Base-by-base conservation (phyloP, 2,329 filamentous ascomycete species). In the Botryosphaeria dothidea region DNA sequence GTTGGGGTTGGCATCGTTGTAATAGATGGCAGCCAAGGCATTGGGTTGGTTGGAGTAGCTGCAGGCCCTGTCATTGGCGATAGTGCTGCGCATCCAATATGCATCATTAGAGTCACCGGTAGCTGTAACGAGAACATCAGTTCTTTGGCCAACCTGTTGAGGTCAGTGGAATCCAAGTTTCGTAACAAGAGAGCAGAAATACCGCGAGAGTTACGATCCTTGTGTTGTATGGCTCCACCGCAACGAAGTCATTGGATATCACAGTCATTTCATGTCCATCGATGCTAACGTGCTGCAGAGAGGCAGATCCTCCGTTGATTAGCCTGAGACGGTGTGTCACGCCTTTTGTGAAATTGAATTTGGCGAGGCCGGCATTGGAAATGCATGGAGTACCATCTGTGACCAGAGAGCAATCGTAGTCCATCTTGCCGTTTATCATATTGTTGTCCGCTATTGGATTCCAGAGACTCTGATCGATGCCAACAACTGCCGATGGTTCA, bases 21-120 rank as follows among this genome's bases (percentile, higher is more conserved):
- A 92, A 77, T 89, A 90, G 58, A 92, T 81, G 11, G 83, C 86
- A 0, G 88, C 90, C 0, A 87, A 2, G 65, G 71, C 62, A 57
- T 69, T 63, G 23, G 43, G 69, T 66, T 72, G 70, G 48, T 65
- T 67, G 11, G 51, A 38, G 9, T 7, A 56, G 51, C 11, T 41
- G 51, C 51, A 56, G 2, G 51, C 15, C 2, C 11, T 17, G 17
- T 31, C 34, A 17, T 75, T 69, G 17, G 71, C 69, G 8, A 54
- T 29, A 15, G 67, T 65, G 11, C 69, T 69, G 65, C 78, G 74
- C 76, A 80, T 78, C 76, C 77, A 79, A 64, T 72, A 72, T 1
- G 72, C 68, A 65, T 70, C 62, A 56, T 70, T 69, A 58, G 72
- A 48, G 31, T 72, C 70, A 21, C 71, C 69, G 31, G 73, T 72